Percentiles rank a stretch among this genome's conserved stretches.
phyloP scores from a whole-genome alignment of 2,329 filamentous ascomycete genomes.

The Alternaria novae-zelandiae region DNA sequence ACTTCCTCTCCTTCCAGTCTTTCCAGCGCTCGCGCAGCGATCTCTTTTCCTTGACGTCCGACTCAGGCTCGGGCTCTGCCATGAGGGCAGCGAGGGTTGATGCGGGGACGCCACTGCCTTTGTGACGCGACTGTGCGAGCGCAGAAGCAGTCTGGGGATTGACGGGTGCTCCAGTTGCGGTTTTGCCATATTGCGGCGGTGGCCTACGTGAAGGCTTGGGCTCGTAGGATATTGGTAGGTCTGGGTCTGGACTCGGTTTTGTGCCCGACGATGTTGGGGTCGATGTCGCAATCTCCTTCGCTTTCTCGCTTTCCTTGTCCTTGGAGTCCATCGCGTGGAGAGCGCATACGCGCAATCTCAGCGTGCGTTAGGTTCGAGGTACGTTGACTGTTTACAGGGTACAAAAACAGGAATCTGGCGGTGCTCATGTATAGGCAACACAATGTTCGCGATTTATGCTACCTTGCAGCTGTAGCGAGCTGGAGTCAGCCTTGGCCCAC shows the following conservation, averaged over 20 bases:
- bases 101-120: background rate
- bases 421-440: background rate
- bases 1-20: background rate
- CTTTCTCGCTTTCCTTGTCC: background rate
- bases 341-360: no score
- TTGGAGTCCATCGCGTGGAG: background rate
- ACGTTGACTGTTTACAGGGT: background rate
- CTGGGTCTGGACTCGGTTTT: background rate
- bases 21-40: background rate
- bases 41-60: background rate
- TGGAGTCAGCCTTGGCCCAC: background rate
- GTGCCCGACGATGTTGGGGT: background rate
- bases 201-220: conserved; percentile 8
- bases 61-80: background rate
- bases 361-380: background rate
- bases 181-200: conserved; percentile 3
- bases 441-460: background rate
- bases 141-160: background rate
- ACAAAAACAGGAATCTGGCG: background rate
- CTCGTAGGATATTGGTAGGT: conserved; percentile 5
- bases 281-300: background rate
- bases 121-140: background rate
- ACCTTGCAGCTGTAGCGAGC: background rate
- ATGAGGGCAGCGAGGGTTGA: background rate
- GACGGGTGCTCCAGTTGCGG: background rate